Evolutionary conservation across 305 asterid species (phyloP).

Genomic region (Coffea humblotiana): DNA sequence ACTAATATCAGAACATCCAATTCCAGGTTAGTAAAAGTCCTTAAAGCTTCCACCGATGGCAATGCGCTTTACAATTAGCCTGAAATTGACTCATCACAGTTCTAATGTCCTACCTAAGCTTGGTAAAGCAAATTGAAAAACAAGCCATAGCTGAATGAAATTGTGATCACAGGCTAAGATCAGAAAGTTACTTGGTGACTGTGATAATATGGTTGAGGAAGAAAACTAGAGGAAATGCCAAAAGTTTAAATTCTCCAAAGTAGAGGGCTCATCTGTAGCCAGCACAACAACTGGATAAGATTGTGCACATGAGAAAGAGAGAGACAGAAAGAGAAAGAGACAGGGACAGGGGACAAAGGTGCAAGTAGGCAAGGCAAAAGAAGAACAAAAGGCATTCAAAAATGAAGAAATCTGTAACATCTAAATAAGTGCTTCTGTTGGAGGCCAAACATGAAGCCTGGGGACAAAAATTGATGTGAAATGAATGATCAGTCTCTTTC

Average conservation of each 20-base stretch:
- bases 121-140: neutral
- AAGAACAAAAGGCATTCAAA: neutral
- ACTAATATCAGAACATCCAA: neutral
- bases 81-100: neutral
- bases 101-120: neutral
- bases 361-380: neutral
- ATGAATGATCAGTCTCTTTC: neutral
- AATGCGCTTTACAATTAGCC: neutral
- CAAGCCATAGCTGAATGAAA: neutral
- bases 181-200: neutral
- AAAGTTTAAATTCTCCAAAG: neutral
- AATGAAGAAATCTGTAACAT: too few species aligned
- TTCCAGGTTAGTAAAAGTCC: neutral
- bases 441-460: neutral
- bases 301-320: neutral
- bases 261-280: neutral
- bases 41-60: too few species aligned
- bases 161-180: neutral
- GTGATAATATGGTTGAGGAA: neutral
- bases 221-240: neutral
- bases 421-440: neutral
- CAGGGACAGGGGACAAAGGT: too few species aligned
- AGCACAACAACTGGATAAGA: neutral
- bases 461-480: neutral
- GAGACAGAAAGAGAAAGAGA: neutral